Base-by-base conservation (phyloP, 495 filamentous ascomycete genomes). In the Tuber calosporum region DNA sequence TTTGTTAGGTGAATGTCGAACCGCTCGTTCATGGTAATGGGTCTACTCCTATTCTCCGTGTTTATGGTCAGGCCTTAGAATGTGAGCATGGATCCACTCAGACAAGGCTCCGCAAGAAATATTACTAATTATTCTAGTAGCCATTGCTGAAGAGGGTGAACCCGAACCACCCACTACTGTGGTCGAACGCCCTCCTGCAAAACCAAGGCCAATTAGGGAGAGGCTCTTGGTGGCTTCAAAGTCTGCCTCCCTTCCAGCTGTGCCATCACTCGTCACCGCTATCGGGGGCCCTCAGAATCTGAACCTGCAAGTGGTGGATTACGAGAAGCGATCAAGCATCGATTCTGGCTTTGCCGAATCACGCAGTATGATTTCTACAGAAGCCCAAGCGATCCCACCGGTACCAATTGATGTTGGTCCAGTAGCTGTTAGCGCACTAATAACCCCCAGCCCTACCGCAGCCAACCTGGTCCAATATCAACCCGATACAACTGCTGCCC, bases 11-110 rank as follows among this genome's bases (percentile, higher is more conserved):
- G 4, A 4, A 3, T 13, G 48, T 13, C 1, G 5, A 1, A 9
- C 5, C n/a, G 0, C 9, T 1, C 0, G 3, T n/a, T 15, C 2
- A 13, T 5, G 3, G 0, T 1, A 30, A 30, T 3, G 11, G 9
- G n/a, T 1, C 45, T 11, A 7, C 9, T 15, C 4, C 1, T 30
- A 30, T 11, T 26, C 48, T 9, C 0, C 2, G 11, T 11, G 11
- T 58, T 15, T 4, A 58, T 5, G 48, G n/a, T 13, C n/a, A 4
- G 0, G 8, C 11, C 0, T 58, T 58, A 26, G 48, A 58, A 4
- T 3, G 48, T 58, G 26, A 58, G 48, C 7, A 30, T 15, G 2
- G 9, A 13, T 11, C 8, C 48, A 19, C 3, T 19, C 17, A 38
- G 13, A 19, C 0, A 19, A 43, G 1, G 19, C 19, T 43, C 42